These are phyloP conservation scores for Paralagenidium karlingii DNA, from an alignment of 352 stramenopile species.

Conservation along the genomic window DNA sequence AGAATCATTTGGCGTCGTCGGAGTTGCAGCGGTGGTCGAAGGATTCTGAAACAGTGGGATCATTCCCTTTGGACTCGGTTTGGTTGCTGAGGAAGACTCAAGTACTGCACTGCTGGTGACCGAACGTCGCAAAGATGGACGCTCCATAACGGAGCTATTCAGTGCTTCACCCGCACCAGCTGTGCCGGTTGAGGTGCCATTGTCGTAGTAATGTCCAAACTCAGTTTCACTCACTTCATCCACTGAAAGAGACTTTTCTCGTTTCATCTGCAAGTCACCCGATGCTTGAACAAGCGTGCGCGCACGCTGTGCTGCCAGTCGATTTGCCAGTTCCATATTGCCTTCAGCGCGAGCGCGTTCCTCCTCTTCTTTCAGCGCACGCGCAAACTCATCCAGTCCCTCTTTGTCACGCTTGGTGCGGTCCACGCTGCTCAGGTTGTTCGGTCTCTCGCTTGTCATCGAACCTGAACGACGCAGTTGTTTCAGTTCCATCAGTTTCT, in stretches of 20 bases:
- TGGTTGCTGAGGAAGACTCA: no score
- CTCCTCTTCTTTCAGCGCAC: constrained; percentile 65
- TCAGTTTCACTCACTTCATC: no score
- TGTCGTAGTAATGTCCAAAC: no score
- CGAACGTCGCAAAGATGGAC: no score
- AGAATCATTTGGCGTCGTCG: constrained; percentile 6
- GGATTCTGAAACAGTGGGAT: no score
- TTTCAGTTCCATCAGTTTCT: constrained; percentile 73
- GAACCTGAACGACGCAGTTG: constrained; percentile 52
- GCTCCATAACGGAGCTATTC: no score
- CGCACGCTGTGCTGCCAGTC: constrained; percentile 60
- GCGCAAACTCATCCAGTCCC: constrained; percentile 67
- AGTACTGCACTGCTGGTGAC: no score
- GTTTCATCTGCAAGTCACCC: constrained; percentile 14
- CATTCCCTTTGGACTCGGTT: no score
- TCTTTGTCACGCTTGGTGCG: constrained; percentile 54
- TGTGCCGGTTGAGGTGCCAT: no score
- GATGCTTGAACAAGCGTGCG: constrained; percentile 53
- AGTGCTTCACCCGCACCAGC: no score
- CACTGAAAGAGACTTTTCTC: no score
- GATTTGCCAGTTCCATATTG: constrained; percentile 61
- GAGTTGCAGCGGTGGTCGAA: no score
- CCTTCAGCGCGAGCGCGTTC: constrained; percentile 64
- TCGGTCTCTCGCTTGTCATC: constrained; percentile 32
- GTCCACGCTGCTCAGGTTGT: constrained; percentile 40